Evolutionary conservation across 208 protist species (phyloP), one percentile per base, ranked within the genome.

Genomic region (Leishmania braziliensis): DNA sequence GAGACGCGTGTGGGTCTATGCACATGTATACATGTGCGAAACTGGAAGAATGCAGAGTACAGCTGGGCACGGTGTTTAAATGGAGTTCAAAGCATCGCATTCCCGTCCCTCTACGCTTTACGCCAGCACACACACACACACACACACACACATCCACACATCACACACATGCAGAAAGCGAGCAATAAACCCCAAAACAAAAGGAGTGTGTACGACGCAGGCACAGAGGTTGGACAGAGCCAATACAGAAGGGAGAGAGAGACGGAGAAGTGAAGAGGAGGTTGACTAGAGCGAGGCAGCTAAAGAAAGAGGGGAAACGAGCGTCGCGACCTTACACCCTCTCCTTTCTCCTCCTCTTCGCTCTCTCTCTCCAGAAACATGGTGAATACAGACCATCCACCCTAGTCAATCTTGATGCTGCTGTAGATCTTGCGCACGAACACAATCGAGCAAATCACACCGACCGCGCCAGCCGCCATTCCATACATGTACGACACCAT

Each of bases 371-470:
- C 69, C 69, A n/a, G 12, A 20, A 51, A 68, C 6, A 12, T 18
- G 8, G 10, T 5, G 58, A 53, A 9, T 20, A 20, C 3, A n/a
- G 8, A 46, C 46, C 23, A 12, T 73, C 23, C 69, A 20, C 23
- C 36, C 60, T 85, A 85, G 71, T 85, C 83, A 39, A 83, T 77
- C 39, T 84, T 82, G 69, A 98, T 96, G 65, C 84, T 95, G 1
- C 81, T 60, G 77, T 98, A 98, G 65, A 98, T 98, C 33, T 75
- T 84, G 46, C 92, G 91, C 2, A 97, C 89, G 87, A 98, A 98
- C 20, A 83, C 53, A 56, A 97, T 92, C 36, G 91, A 89, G 8
- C 92, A 84, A 16, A 85, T 85, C 46, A 98, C 78, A 16, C 96
- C 96, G 69, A 98, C 91, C 8, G 93, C 89, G 18, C 96, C 96